Evolutionary conservation across 2,329 filamentous ascomycete genomes (phyloP).

Genomic region (Triangularia setosa): DNA sequence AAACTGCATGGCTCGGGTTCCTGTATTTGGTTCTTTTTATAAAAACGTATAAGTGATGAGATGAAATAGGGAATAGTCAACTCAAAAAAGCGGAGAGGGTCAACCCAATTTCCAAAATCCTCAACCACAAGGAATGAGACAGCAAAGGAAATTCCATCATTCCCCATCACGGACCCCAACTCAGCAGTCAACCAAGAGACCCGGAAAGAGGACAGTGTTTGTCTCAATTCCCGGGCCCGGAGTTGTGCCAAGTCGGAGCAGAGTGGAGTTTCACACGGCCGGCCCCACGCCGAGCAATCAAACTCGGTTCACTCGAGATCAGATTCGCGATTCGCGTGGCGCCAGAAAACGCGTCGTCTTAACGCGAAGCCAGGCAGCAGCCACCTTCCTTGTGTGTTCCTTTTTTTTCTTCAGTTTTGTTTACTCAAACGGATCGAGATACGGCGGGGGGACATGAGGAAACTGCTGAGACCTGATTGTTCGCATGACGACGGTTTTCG

Average conservation of each 20-base stretch:
- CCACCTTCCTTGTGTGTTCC: not conserved
- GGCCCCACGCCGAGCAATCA: not conserved
- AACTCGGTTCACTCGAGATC: not conserved
- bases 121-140: not conserved
- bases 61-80: not conserved
- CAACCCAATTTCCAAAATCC: not conserved
- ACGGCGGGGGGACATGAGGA: not conserved
- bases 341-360: not conserved
- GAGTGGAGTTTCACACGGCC: conserved; percentile 8
- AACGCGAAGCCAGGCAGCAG: not conserved
- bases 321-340: not conserved
- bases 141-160: not conserved
- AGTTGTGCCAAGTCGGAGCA: conserved; percentile 1
- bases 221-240: conserved; percentile 9
- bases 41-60: not conserved
- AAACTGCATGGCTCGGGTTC: not conserved
- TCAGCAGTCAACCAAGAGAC: not conserved
- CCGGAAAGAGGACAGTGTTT: conserved; percentile 16
- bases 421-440: conserved; percentile 1
- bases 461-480: not conserved
- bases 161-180: not conserved
- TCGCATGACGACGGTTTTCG: not conserved
- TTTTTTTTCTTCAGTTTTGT: not conserved
- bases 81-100: not conserved
- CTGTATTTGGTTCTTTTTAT: not conserved